These are phyloP conservation scores for Hordeum pubiflorum DNA, from an alignment of 202 grass and related monocot genomes.

Conservation along the genomic window DNA sequence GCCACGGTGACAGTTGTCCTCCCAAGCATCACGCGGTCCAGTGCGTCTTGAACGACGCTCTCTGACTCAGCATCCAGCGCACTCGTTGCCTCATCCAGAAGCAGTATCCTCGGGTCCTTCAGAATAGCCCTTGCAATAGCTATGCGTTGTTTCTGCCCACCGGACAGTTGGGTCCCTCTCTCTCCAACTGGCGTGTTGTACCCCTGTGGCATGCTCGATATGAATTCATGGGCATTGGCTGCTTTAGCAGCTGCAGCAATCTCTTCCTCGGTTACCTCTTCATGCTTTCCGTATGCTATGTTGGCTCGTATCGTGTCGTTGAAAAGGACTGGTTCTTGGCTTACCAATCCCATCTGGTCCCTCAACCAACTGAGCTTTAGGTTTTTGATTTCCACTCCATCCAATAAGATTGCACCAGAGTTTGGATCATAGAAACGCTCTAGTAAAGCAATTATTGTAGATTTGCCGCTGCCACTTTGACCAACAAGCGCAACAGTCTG, in stretches of 20 bases:
- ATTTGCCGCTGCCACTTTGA: slow-evolving; percentile 60
- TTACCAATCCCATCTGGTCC: slow-evolving; percentile 57
- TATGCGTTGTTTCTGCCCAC: slow-evolving; percentile 21
- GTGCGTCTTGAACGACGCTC: slow-evolving; percentile 41
- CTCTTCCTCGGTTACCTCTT: slow-evolving; percentile 41
- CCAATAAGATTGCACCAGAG: slow-evolving; percentile 36
- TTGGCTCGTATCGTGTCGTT: slow-evolving; percentile 57
- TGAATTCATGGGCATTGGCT: slow-evolving; percentile 45
- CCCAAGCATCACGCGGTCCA: slow-evolving; percentile 30
- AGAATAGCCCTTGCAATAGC: slow-evolving; percentile 22
- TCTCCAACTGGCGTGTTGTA: slow-evolving; percentile 19
- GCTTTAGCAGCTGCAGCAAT: slow-evolving; percentile 34
- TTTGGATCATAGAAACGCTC: slow-evolving; percentile 63
- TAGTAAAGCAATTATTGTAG: slow-evolving; percentile 45
- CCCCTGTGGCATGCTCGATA: slow-evolving; percentile 24
- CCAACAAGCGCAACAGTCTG: slow-evolving; percentile 63
- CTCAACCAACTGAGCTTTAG: slow-evolving; percentile 59
- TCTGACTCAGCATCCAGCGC: slow-evolving; percentile 53
- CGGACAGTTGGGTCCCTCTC: slow-evolving; percentile 21
- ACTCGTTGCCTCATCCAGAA: slow-evolving; percentile 38
- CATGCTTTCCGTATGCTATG: slow-evolving; percentile 67
- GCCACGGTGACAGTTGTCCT: slow-evolving; percentile 37
- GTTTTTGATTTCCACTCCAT: slow-evolving; percentile 40
- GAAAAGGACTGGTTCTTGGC: slow-evolving; percentile 67
- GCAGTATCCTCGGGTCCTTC: slow-evolving; percentile 24